Percentiles rank a stretch among this genome's conserved stretches.
Evolutionary conservation across 768 basidiomycete genomes (phyloP).

Genomic region (Austroboletus festivus): DNA sequence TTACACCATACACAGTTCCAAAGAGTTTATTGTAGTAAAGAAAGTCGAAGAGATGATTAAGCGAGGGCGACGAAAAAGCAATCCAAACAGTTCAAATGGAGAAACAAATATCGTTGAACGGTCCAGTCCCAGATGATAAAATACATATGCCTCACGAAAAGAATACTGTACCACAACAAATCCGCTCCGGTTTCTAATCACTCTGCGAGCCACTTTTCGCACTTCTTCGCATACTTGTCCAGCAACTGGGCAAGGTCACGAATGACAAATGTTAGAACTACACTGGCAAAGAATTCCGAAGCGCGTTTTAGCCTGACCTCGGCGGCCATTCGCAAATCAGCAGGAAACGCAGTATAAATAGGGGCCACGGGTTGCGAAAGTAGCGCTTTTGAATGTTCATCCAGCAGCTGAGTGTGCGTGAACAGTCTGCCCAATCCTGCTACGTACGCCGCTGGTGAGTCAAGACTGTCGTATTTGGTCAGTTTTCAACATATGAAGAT

Average conservation of each 20-base stretch:
- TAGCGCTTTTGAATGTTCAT: conserved; percentile 80
- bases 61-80: conserved; percentile 8
- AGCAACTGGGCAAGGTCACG: conserved; percentile 80
- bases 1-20: conserved; percentile 19
- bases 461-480: conserved; percentile 51
- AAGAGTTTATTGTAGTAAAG: conserved; percentile 25
- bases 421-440: conserved; percentile 74
- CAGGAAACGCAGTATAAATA: conserved; percentile 68
- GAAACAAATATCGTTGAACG: conserved; percentile 29
- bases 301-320: conserved; percentile 75
- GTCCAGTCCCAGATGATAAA: conserved; percentile 36
- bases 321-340: conserved; percentile 57
- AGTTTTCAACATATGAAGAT: conserved; percentile 12
- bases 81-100: conserved; percentile 23
- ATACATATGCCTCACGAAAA: conserved; percentile 30
- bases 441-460: conserved; percentile 85
- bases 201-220: conserved; percentile 89
- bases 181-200: conserved; percentile 36
- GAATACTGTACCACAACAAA: conserved; percentile 26
- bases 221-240: conserved; percentile 92
- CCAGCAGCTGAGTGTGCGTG: conserved; percentile 71
- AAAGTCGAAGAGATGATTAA: conserved; percentile 18
- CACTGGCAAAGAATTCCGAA: conserved; percentile 90
- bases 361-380: conserved; percentile 63
- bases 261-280: conserved; percentile 86